Evolutionary conservation across 345 rosid species (phyloP).

Genomic region (Salix purpurea): DNA sequence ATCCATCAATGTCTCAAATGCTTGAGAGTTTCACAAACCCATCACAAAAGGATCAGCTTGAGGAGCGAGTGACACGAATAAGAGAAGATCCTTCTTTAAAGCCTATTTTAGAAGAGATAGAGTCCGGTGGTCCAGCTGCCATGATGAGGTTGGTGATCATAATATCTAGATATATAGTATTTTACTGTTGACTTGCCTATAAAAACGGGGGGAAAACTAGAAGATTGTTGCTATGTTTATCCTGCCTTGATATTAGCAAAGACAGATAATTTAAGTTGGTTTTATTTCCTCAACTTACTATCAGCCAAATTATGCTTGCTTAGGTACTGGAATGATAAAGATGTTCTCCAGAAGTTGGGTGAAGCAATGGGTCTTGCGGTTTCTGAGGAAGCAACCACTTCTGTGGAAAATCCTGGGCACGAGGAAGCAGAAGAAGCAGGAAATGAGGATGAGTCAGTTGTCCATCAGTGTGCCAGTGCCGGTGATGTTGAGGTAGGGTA

Average conservation of each 20-base stretch:
- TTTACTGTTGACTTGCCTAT: background rate
- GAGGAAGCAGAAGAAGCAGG: slow-evolving; percentile 70
- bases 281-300: background rate
- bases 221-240: background rate
- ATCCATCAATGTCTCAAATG: slow-evolving; percentile 95
- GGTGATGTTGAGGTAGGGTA: slow-evolving; percentile 89
- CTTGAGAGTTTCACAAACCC: slow-evolving; percentile 81
- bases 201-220: background rate
- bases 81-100: slow-evolving; percentile 88
- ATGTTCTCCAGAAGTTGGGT: slow-evolving; percentile 81
- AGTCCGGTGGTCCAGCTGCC: slow-evolving; percentile 86
- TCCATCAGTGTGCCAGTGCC: slow-evolving; percentile 83
- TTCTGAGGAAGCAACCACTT: slow-evolving; percentile 57
- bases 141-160: slow-evolving; percentile 74
- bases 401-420: slow-evolving; percentile 46
- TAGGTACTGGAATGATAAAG: slow-evolving; percentile 98
- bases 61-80: slow-evolving; percentile 79
- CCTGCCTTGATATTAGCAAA: background rate
- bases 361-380: slow-evolving; percentile 96
- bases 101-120: slow-evolving; percentile 84
- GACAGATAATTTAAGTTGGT: slow-evolving; percentile 2
- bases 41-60: slow-evolving; percentile 68
- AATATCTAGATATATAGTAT: background rate
- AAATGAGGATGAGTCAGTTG: slow-evolving; percentile 85
- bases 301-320: slow-evolving; percentile 6